Conservation (phyloP, 2,329 filamentous ascomycete species). For the Lomentospora prolificans region DNA sequence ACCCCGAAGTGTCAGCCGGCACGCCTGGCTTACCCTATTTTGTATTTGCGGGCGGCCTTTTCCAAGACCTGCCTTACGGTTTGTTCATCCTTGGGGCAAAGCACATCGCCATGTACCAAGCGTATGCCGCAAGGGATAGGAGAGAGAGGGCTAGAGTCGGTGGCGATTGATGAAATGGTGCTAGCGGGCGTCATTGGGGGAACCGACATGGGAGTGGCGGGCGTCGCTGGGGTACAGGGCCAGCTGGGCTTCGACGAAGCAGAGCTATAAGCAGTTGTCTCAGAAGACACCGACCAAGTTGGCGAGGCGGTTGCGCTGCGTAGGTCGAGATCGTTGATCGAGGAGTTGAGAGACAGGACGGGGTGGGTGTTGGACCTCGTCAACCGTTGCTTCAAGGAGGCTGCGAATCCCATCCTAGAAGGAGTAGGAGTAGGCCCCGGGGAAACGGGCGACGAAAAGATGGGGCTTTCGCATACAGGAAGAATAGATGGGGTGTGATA, state of each 20-base stretch:
- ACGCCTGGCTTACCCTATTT: constrained; percentile 17
- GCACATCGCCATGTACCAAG: constrained; percentile 36
- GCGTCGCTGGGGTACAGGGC: constrained; percentile 20
- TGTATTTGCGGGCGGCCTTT: constrained; percentile 39
- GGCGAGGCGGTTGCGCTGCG: constrained; percentile 10
- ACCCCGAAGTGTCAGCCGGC: too few relatives aligned
- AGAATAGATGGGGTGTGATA: constrained; percentile 38
- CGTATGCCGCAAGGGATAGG: constrained; percentile 36
- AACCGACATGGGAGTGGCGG: constrained; percentile 27
- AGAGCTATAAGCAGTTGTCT: background rate
- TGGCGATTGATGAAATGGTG: constrained; percentile 30
- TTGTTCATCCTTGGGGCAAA: constrained; percentile 37
- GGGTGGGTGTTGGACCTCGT: background rate
- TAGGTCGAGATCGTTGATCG: background rate
- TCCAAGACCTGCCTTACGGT: constrained; percentile 36
- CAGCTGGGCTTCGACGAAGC: constrained; percentile 7
- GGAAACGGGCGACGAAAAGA: constrained; percentile 11
- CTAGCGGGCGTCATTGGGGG: constrained; percentile 40
- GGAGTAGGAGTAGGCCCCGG: background rate
- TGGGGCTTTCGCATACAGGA: constrained; percentile 14
- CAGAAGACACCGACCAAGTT: background rate
- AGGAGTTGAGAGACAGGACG: background rate
- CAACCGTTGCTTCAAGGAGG: constrained; percentile 19
- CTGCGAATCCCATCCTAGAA: constrained; percentile 16
- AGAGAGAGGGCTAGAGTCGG: constrained; percentile 20